Base-by-base conservation (phyloP, 2,329 filamentous ascomycete genomes). In the Fusarium fracticaudum region DNA sequence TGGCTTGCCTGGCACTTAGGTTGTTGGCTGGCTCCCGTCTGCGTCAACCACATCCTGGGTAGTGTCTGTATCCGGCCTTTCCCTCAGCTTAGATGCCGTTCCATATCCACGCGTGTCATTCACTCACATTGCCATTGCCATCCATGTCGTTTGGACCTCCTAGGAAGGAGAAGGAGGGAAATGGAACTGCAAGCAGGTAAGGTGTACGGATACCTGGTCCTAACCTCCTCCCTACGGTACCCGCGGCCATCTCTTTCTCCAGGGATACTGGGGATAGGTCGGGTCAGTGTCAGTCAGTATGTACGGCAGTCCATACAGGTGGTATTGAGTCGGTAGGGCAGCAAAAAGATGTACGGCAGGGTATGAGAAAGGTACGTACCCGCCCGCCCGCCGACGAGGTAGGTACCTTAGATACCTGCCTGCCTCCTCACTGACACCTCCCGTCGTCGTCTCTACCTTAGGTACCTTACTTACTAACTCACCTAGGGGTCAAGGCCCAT, bases 11-110 rank as follows among this genome's bases (percentile, higher is more conserved):
- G 48, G 48, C 48, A 51, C 48, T 61, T 47, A 22, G 44, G 18
- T 47, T 47, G 61, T 61, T 61, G 57, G 45, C 60, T 64, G 38
- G 62, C 45, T 65, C 62, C 62, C 62, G 62, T 65, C 58, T 65
- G 57, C 62, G 62, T 65, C 62, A 26, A 48, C 44, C 47, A 38
- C 20, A 41, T 41, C 37, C 55, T 48, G 54, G 58, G 58, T 53
- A 50, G 62, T 63, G 58, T 65, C 62, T 65, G 62, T 62, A 63
- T 65, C 62, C 62, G 58, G 61, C 29, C 61, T 60, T 50, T 54
- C 51, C 35, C 44, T 64, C 61, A 64, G 54, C 61, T 64, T 60
- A 45, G 35, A 35, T 48, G 54, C 43, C 55, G 40, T 45, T 41
- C 24, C 31, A 53, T 20, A 53, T 24, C 48, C 60, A 37, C 53